Percentiles rank a stretch among this genome's conserved stretches.
phyloP scores from a whole-genome alignment of 345 rosid species.

The Noccaea bulbosa region DNA sequence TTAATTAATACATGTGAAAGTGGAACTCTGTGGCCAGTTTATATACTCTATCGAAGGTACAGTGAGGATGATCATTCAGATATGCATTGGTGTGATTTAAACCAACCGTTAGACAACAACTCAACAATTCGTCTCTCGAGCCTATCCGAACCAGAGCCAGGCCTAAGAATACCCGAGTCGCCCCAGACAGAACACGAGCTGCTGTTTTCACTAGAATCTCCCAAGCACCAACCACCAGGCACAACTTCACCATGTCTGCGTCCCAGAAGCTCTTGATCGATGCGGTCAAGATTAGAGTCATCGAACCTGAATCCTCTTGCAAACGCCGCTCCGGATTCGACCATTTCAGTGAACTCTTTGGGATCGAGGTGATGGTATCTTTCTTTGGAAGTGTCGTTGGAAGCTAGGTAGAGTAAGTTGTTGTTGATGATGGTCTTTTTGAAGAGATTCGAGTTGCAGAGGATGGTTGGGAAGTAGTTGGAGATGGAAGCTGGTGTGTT shows the following conservation, averaged over 20 bases:
- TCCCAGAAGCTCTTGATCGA: conserved; percentile 71
- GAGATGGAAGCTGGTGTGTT: conserved; percentile 73
- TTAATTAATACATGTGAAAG: conserved; percentile 15
- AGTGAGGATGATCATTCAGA: conserved; percentile 47
- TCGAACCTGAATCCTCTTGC: conserved; percentile 58
- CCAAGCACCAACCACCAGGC: conserved; percentile 98
- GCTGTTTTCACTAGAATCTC: conserved; percentile 51
- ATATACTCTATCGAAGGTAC: conserved; percentile 16
- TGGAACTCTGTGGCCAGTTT: conserved; percentile 25
- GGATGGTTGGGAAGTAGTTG: conserved; percentile 79
- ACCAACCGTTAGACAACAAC: conserved; percentile 57
- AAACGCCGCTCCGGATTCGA: conserved; percentile 85
- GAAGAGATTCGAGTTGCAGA: conserved; percentile 72
- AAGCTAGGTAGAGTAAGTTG: conserved; percentile 63
- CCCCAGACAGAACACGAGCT: conserved; percentile 80
- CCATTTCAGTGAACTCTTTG: conserved; percentile 65
- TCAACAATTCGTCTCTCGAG: conserved; percentile 68
- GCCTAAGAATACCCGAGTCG: conserved; percentile 78
- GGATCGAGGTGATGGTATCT: conserved; percentile 54
- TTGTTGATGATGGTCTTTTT: conserved; percentile 69
- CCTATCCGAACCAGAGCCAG: conserved; percentile 78
- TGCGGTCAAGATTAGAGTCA: conserved; percentile 67
- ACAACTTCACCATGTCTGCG: conserved; percentile 61
- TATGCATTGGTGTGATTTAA: conserved; percentile 63
- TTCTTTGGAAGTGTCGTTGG: conserved; percentile 49